Conservation (phyloP, 805 yeast species). For the Candida multigemmis region DNA sequence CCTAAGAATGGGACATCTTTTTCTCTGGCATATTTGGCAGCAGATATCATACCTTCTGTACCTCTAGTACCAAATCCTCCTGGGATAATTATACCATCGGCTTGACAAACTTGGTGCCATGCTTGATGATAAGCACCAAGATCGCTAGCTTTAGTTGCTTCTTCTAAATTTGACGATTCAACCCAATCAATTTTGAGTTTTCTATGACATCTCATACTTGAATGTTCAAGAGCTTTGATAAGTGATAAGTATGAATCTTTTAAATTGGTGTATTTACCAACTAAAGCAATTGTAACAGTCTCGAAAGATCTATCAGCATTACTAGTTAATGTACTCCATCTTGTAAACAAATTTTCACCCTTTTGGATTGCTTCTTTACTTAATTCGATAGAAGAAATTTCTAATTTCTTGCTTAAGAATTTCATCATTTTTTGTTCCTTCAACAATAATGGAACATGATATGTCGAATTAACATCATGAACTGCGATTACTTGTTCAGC, state of each 20-base stretch:
- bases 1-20: conserved; percentile 91
- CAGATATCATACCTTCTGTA: conserved; percentile 95
- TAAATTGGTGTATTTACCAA: conserved; percentile 93
- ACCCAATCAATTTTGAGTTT: conserved; percentile 90
- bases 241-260: conserved; percentile 94
- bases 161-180: conserved; percentile 86
- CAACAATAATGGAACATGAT: conserved; percentile 90
- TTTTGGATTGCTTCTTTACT: conserved; percentile 39
- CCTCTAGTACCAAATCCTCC: conserved; percentile 99
- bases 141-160: conserved; percentile 49
- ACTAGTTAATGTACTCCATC: conserved; percentile 76
- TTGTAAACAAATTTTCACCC: conserved; percentile 62
- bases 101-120: conserved; percentile 87
- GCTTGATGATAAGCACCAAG: conserved; percentile 86
- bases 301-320: conserved; percentile 78
- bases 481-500: conserved; percentile 97
- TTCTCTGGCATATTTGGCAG: conserved; percentile 98
- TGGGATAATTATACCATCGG: conserved; percentile 95
- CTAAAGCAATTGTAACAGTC: conserved; percentile 88
- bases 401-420: conserved; percentile 61
- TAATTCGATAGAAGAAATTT: conserved; percentile 36
- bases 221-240: conserved; percentile 90
- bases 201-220: conserved; percentile 83
- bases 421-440: conserved; percentile 79
- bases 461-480: conserved; percentile 93